A percentile compares a stretch with the other conserved stretches of the same genome.
These are phyloP conservation scores for Claviceps sp. DNA, from an alignment of 2,329 filamentous ascomycete genomes.

Conservation along the genomic window DNA sequence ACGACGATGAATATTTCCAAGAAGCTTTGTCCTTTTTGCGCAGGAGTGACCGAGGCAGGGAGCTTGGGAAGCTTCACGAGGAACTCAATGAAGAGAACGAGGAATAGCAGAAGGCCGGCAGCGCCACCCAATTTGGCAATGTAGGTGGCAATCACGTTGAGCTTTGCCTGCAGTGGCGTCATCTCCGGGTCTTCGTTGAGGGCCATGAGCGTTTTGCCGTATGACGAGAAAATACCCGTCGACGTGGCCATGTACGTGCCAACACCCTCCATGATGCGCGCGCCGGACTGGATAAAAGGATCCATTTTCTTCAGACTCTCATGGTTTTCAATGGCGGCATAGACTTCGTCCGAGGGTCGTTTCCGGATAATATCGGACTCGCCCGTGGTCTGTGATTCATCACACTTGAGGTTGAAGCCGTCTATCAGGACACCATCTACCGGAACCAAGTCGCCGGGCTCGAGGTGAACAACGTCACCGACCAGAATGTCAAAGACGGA, in stretches of 20 bases:
- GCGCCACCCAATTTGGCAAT: slow-evolving; percentile 66
- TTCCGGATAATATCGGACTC: slow-evolving; percentile 67
- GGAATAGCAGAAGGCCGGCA: slow-evolving; percentile 67
- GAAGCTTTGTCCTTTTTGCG: slow-evolving; percentile 66
- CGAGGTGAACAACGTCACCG: slow-evolving; percentile 59
- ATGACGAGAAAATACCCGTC: slow-evolving; percentile 59
- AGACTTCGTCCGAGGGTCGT: slow-evolving; percentile 52
- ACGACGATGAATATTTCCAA: slow-evolving; percentile 66
- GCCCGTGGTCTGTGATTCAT: slow-evolving; percentile 67
- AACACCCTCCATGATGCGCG: slow-evolving; percentile 63
- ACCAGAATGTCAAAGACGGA: slow-evolving; percentile 57
- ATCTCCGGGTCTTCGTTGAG: slow-evolving; percentile 62
- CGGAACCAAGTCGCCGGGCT: slow-evolving; percentile 61
- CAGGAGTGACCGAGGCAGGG: slow-evolving; percentile 37
- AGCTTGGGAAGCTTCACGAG: slow-evolving; percentile 49
- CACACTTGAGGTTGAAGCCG: slow-evolving; percentile 62
- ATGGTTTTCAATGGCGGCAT: slow-evolving; percentile 51
- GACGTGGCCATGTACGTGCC: slow-evolving; percentile 64
- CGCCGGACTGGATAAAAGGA: slow-evolving; percentile 74
- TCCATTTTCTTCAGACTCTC: slow-evolving; percentile 60
- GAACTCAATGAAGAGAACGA: slow-evolving; percentile 78
- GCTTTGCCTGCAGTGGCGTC: slow-evolving; percentile 63
- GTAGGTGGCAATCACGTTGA: slow-evolving; percentile 62
- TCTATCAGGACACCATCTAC: slow-evolving; percentile 62
- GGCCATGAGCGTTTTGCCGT: slow-evolving; percentile 63